These are phyloP conservation scores for Trichoderma breve DNA, from an alignment of 2,329 filamentous ascomycete genomes.

Conservation along the genomic window DNA sequence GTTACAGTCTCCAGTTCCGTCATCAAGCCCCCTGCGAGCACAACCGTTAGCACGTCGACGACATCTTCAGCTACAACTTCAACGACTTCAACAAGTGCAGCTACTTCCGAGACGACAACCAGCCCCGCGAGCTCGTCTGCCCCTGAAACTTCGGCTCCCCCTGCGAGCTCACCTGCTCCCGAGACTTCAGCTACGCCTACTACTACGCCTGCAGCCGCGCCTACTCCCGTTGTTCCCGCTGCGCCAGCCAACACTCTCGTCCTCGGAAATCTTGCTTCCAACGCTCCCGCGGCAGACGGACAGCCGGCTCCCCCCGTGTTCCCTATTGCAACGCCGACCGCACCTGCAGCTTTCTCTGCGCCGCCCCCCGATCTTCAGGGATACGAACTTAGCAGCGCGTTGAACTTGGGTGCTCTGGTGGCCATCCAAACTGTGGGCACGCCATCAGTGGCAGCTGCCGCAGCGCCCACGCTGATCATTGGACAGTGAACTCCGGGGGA, in stretches of 20 bases:
- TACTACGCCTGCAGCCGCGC: neutral
- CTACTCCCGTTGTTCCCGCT: neutral
- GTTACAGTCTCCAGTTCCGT: neutral
- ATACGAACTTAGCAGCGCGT: slow-evolving; percentile 7
- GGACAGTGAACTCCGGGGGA: neutral
- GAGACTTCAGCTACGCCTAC: neutral
- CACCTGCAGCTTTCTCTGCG: neutral
- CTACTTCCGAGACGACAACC: neutral
- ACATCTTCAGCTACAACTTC: neutral
- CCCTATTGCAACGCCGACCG: slow-evolving; percentile 10
- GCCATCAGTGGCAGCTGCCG: neutral
- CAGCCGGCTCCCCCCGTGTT: neutral
- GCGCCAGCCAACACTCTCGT: slow-evolving; percentile 8
- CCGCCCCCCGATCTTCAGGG: slow-evolving; percentile 13
- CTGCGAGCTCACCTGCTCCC: neutral
- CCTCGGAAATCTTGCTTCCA: slow-evolving; percentile 5
- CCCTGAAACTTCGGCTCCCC: neutral
- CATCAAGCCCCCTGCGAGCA: neutral
- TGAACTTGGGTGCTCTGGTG: slow-evolving; percentile 13
- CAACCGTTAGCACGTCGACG: neutral
- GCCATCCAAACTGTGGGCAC: neutral
- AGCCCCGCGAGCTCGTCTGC: neutral
- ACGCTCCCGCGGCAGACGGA: neutral
- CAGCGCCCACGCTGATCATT: slow-evolving; percentile 4
- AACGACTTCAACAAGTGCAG: neutral